Conservation (phyloP, 805 yeast genomes). For the Starmera caribaea region DNA sequence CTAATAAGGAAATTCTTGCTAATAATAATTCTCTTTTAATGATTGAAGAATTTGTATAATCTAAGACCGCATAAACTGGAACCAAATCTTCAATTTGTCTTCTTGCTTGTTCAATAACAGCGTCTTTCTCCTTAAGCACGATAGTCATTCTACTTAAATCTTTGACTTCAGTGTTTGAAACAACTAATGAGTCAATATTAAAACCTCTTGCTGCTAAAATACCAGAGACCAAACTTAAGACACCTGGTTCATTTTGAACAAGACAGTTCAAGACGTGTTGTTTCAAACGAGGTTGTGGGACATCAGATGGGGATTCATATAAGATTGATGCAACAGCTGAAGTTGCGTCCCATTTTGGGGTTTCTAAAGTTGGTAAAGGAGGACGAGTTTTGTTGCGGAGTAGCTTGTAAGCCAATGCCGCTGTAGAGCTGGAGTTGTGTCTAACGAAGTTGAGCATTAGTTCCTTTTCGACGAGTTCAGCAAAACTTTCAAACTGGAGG, state of each 20-base stretch:
- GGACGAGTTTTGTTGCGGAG: slow-evolving; percentile 80
- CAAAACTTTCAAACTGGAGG: no score
- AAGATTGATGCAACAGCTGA: slow-evolving; percentile 93
- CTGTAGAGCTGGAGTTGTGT: slow-evolving; percentile 55
- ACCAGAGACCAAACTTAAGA: slow-evolving; percentile 84
- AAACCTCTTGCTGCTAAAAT: slow-evolving; percentile 97
- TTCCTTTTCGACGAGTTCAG: no score
- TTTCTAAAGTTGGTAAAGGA: slow-evolving; percentile 83
- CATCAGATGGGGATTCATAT: slow-evolving; percentile 70
- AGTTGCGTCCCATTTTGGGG: slow-evolving; percentile 93
- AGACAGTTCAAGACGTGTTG: slow-evolving; percentile 92
- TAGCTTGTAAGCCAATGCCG: slow-evolving; percentile 91
- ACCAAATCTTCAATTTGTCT: slow-evolving; percentile 97
- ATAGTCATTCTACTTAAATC: slow-evolving; percentile 96
- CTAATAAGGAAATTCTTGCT: slow-evolving; percentile 86
- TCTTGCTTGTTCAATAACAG: slow-evolving; percentile 94
- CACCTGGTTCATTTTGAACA: slow-evolving; percentile 99
- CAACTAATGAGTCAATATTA: slow-evolving; percentile 95
- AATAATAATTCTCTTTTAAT: slow-evolving; percentile 85
- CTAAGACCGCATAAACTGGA: slow-evolving; percentile 96
- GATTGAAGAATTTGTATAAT: slow-evolving; percentile 83
- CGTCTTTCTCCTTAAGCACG: slow-evolving; percentile 89
- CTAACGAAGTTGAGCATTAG: slow-evolving; percentile 3
- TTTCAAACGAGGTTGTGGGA: slow-evolving; percentile 45
- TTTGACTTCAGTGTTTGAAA: slow-evolving; percentile 91